Evolutionary conservation across 2,329 filamentous ascomycete genomes (phyloP).

Genomic region (Chlorencoelia australis): DNA sequence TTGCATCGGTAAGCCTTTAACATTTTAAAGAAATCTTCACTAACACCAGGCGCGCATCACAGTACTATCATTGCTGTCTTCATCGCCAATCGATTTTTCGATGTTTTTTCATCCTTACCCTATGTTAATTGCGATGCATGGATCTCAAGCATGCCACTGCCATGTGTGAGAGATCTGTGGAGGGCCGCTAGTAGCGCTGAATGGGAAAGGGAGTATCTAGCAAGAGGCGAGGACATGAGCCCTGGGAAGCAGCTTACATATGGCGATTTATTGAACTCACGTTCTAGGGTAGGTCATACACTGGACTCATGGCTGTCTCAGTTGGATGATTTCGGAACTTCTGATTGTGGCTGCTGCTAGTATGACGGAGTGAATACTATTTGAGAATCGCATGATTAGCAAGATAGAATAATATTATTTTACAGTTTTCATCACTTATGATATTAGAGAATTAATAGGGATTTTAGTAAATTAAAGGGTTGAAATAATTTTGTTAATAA

Average conservation of each 20-base stretch:
- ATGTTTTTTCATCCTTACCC: slow-evolving; percentile 1
- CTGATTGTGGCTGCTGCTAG: slow-evolving; percentile 10
- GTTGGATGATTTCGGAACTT: slow-evolving; percentile 13
- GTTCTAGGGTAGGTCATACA: not conserved
- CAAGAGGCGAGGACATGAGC: not conserved
- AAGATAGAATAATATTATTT: no score
- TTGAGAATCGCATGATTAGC: no score
- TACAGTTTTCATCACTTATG: no score
- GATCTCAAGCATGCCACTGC: slow-evolving; percentile 6
- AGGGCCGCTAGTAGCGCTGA: slow-evolving; percentile 5
- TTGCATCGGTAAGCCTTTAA: slow-evolving; percentile 8
- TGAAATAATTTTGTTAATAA: no score
- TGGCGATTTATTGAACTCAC: slow-evolving; percentile 9
- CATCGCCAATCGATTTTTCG: slow-evolving; percentile 10
- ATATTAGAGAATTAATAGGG: no score
- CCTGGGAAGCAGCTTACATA: slow-evolving; percentile 5
- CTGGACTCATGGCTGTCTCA: slow-evolving; percentile 12
- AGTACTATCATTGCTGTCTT: slow-evolving; percentile 13
- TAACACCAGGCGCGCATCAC: not conserved
- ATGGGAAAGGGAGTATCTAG: slow-evolving; percentile 9
- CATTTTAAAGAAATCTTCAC: not conserved
- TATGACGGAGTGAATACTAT: slow-evolving; percentile 3
- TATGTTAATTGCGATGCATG: slow-evolving; percentile 5
- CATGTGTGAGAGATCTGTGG: slow-evolving; percentile 12
- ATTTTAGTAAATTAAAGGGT: no score